Percentiles rank a stretch among this genome's conserved stretches.
Conservation (phyloP, 306 rosid species). For the Prunus salicina region DNA sequence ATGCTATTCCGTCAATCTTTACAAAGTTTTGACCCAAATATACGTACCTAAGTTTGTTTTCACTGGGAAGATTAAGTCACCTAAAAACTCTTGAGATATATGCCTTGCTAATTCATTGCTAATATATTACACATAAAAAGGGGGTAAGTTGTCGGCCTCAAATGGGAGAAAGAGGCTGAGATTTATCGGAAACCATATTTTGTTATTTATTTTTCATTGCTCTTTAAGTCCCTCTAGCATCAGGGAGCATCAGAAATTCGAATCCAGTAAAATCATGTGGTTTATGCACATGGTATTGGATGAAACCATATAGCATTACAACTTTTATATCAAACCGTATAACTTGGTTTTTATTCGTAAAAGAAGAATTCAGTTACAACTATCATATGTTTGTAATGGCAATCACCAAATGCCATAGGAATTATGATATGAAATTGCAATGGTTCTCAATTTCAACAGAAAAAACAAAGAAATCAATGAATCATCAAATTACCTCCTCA, state of each 20-base stretch:
- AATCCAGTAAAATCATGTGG: background rate
- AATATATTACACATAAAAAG: no score
- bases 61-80: background rate
- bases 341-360: background rate
- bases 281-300: background rate
- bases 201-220: background rate
- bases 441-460: background rate
- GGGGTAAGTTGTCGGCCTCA: background rate
- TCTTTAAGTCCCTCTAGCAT: background rate
- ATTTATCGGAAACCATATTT: background rate
- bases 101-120: background rate
- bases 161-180: background rate
- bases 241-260: background rate
- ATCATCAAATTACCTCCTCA: constrained; percentile 17
- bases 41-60: background rate
- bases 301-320: background rate
- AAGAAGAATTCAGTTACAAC: background rate
- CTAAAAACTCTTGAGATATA: no score
- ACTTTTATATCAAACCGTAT: background rate
- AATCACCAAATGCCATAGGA: background rate
- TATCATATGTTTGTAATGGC: background rate
- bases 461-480: background rate
- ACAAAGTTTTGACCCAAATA: no score
- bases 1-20: no score
- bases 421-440: background rate